Evolutionary conservation across 1,284 basidiomycete species (phyloP), one percentile per base, ranked within the genome.

Genomic region (Phenoliferia sp.): DNA sequence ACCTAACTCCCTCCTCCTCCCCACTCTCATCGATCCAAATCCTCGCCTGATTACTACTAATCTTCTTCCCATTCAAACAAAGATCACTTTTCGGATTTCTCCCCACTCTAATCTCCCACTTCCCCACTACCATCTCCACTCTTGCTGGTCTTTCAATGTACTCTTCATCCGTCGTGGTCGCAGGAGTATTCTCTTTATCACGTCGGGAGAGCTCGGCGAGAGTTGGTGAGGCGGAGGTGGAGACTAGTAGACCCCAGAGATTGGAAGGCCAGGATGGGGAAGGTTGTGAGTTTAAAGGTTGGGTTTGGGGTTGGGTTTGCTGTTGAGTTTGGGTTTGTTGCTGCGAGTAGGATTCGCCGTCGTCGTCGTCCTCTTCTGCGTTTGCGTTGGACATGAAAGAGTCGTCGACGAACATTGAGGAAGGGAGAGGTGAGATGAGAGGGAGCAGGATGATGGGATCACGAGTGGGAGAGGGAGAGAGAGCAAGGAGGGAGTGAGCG

Each of bases 31-130:
- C 68, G 34, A 65, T 28, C 59, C 62, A 63, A 60, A 76, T 68
- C 55, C 57, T 59, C 26, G 74, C 74, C 54, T 76, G 75, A n/a
- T 31, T 16, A 19, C 59, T 67, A 10, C 67, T 70, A 32, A 76
- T 65, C 59, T 74, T 75, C 3, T 60, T 62, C 19, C 65, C 63
- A 29, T 63, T 64, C 31, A 76, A 59, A 12, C 65, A 34, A 10
- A 74, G n/a, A 48, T 73, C 70, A 52, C 59, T 62, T 32, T 26
- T 56, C 1, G 71, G 71, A 26, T 65, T 44, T n/a, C 71, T 39
- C 2, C 71, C 71, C 16, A 73, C 59, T 55, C 64, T 48, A 7
- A 12, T 36, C 15, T 32, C 28, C 3, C 3, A 7, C 50, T 59
- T 59, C 17, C 44, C 50, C n/a, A 28, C 19, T 3, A 28, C 6